Evolutionary conservation across 805 yeast genomes (phyloP).

Genomic region (Myxozyma vanderwaltii): DNA sequence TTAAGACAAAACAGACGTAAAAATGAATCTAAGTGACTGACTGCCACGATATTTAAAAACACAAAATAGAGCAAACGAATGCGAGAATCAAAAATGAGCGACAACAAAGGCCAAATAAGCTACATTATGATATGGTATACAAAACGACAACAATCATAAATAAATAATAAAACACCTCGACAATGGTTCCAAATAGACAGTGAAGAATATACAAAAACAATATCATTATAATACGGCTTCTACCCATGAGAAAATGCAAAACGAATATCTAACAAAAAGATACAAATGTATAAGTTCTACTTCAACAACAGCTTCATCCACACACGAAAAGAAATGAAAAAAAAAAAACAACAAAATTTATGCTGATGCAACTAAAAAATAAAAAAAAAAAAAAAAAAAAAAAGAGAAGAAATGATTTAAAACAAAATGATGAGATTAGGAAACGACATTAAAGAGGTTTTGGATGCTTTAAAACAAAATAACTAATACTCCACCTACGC

Average conservation of each 20-base stretch:
- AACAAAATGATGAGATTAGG: not conserved
- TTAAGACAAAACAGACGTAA: not conserved
- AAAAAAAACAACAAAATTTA: not conserved
- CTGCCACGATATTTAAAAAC: too few relatives aligned
- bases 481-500: slow-evolving; percentile 48
- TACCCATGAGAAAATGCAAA: not conserved
- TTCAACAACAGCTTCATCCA: not conserved
- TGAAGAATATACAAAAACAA: not conserved
- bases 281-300: not conserved
- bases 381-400: not conserved
- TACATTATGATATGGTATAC: not conserved
- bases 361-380: not conserved
- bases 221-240: not conserved
- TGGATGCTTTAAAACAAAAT: slow-evolving; percentile 3
- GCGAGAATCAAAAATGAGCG: not conserved
- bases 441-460: not conserved
- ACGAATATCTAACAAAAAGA: not conserved
- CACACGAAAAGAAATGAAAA: too few relatives aligned
- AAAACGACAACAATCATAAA: too few relatives aligned
- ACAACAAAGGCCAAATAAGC: too few relatives aligned
- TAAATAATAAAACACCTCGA: slow-evolving; percentile 5
- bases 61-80: not conserved
- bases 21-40: not conserved
- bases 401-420: too few relatives aligned
- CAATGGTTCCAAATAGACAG: slow-evolving; percentile 3